Percentiles rank a stretch among this genome's conserved stretches.
These are phyloP conservation scores for Protoeuglena noctilucae DNA, from an alignment of 139 green algal species.

Conservation along the genomic window DNA sequence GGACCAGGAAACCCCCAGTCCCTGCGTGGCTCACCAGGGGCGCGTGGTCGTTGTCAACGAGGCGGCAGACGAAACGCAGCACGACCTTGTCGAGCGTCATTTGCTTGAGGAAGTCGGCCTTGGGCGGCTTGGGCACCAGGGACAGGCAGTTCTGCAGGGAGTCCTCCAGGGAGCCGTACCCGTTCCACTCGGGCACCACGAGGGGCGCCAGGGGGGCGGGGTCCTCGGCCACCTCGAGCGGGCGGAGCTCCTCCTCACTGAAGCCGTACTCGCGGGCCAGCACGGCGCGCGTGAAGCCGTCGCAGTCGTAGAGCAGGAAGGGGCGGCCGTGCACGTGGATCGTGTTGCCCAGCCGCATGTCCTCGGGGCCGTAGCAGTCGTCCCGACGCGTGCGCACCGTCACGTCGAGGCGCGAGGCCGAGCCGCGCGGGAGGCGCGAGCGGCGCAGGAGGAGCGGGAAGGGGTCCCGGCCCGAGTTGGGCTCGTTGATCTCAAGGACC, in stretches of 20 bases:
- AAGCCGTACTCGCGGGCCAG: conserved; percentile 51
- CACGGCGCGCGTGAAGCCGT: conserved; percentile 23
- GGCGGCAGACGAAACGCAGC: conserved; percentile 38
- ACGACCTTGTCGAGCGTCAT: conserved; percentile 80
- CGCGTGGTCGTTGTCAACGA: conserved; percentile 19
- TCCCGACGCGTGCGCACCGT: no score
- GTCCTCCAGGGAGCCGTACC: conserved; percentile 63
- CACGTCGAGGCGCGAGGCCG: background rate
- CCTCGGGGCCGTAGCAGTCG: background rate
- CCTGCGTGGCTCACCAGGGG: conserved; percentile 14
- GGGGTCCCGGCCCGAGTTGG: conserved; percentile 58
- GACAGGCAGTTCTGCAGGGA: conserved; percentile 63
- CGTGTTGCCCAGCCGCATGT: background rate
- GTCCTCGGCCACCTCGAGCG: conserved; percentile 43
- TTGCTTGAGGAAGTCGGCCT: conserved; percentile 66
- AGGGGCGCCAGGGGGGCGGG: conserved; percentile 17
- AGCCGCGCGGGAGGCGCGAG: conserved; percentile 33
- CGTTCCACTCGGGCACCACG: conserved; percentile 58
- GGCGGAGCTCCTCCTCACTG: conserved; percentile 28
- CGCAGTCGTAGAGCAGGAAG: conserved; percentile 1
- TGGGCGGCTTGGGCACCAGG: conserved; percentile 53
- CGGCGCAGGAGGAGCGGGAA: conserved; percentile 75
- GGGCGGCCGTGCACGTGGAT: background rate
- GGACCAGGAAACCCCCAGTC: conserved; percentile 6
- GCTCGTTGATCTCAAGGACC: conserved; percentile 69